Evolutionary conservation across 371 early-diverging fungal species (phyloP), one percentile per base, ranked within the genome.

Genomic region (Edhazardia aedis): DNA sequence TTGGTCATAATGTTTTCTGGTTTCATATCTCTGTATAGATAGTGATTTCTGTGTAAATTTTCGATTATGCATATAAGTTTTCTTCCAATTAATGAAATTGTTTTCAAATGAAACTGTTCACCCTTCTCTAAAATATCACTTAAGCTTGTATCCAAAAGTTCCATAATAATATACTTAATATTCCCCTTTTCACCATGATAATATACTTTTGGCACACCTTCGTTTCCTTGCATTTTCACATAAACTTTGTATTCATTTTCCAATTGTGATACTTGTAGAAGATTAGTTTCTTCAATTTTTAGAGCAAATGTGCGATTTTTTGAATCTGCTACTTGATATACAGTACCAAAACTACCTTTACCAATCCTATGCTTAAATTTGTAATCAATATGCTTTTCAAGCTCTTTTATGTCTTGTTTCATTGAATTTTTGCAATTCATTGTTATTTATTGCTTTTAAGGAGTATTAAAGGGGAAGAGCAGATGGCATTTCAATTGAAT

Each of bases 291-390:
- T 46, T 65, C 65, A 38, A 62, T 23, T 49, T 65, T 65, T 14
- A 65, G 42, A 0, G 65, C 65, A 43, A 49, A 56, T 24, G 39
- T 57, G n/a, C 24, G 39, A 36, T 48, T 55, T 12, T 43, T 27
- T 19, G 24, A 39, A 18, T 46, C 28, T 22, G 44, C 36, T 22
- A 55, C 64, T 51, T 62, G 53, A 37, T 58, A 68, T 26, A 68
- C 68, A 16, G 45, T 64, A 0, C 68, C 68, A 65, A 64, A 68
- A 47, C 62, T 64, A 2, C 68, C 68, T 36, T 55, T 57, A 12
- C 65, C 62, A 21, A 51, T 9, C 4, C 4, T n/a, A 7, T 25
- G 3, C 3, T 23, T 24, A 4, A 51, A 23, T 39, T 39, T 21
- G 28, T 51, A 51, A 36, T 36, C 42, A 18, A 12, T 21, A 42